These are phyloP conservation scores for Lepidium sativum DNA, from an alignment of 345 rosid species.

Conservation along the genomic window DNA sequence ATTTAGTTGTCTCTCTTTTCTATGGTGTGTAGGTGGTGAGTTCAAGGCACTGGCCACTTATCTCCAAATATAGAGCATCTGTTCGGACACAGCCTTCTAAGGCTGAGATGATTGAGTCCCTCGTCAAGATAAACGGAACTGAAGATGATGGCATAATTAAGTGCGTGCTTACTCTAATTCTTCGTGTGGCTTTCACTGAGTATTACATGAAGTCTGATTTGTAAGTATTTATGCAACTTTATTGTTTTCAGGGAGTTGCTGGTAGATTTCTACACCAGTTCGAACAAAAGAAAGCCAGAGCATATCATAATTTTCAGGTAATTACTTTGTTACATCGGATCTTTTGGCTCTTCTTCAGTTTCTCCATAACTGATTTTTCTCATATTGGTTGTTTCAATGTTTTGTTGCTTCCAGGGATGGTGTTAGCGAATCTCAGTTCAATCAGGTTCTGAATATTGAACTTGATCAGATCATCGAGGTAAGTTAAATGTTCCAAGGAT, in stretches of 20 bases:
- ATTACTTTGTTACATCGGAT: not conserved
- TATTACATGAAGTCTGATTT: not conserved
- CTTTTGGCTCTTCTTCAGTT: not conserved
- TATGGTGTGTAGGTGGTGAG: conserved; percentile 47
- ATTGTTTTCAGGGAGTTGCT: conserved; percentile 52
- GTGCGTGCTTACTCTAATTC: conserved; percentile 30
- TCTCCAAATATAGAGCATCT: conserved; percentile 77
- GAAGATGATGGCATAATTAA: conserved; percentile 71
- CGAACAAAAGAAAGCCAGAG: conserved; percentile 76
- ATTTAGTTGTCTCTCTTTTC: not conserved
- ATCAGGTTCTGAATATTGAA: conserved; percentile 77
- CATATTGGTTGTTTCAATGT: not conserved
- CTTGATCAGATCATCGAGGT: conserved; percentile 81
- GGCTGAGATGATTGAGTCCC: conserved; percentile 81
- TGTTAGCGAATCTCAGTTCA: conserved; percentile 87
- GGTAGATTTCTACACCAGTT: conserved; percentile 71
- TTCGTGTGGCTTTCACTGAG: not conserved
- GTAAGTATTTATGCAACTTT: not conserved
- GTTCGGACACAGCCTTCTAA: conserved; percentile 85
- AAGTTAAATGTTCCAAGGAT: not conserved
- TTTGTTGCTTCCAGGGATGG: conserved; percentile 64
- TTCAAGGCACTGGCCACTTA: conserved; percentile 84
- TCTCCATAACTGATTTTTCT: not conserved
- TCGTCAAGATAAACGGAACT: conserved; percentile 51
- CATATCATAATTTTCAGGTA: conserved; percentile 90